A percentile compares a stretch with the other conserved stretches of the same genome.
phyloP scores from a whole-genome alignment of 1,284 basidiomycete species.

The Ganoderma boninense region DNA sequence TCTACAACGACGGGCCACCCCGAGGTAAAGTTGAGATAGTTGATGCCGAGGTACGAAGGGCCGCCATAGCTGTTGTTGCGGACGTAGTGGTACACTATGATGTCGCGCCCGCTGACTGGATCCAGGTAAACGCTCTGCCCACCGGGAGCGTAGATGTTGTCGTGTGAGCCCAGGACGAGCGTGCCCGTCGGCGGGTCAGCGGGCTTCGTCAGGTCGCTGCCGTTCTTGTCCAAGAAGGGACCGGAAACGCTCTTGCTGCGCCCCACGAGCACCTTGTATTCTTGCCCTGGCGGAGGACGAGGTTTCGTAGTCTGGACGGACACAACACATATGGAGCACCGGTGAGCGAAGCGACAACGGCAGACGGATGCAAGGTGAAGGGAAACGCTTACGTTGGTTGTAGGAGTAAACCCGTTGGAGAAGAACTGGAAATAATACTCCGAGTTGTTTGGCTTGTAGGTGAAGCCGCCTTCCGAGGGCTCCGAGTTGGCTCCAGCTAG shows the following conservation, averaged over 20 bases:
- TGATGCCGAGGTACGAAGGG: constrained; percentile 16
- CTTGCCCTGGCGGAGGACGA: constrained; percentile 37
- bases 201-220: constrained; percentile 32
- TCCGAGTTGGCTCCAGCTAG: background rate
- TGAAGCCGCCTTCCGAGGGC: constrained; percentile 16
- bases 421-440: constrained; percentile 15
- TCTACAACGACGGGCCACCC: constrained; percentile 15
- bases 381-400: background rate
- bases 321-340: background rate
- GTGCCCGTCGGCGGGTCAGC: constrained; percentile 33
- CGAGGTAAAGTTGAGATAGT: constrained; percentile 19
- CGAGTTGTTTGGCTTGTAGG: constrained; percentile 12
- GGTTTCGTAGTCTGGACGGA: constrained; percentile 14
- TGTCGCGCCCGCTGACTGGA: constrained; percentile 22
- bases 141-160: constrained; percentile 45
- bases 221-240: constrained; percentile 40
- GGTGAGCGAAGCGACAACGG: background rate
- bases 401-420: constrained; percentile 11
- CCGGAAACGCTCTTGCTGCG: constrained; percentile 38
- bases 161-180: constrained; percentile 43
- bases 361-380: too few species aligned
- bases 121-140: constrained; percentile 28
- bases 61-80: constrained; percentile 9
- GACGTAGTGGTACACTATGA: constrained; percentile 29
- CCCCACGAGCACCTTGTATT: constrained; percentile 41